Evolutionary conservation across 148 eudicot species (phyloP).

Genomic region (Linanthus parryae): DNA sequence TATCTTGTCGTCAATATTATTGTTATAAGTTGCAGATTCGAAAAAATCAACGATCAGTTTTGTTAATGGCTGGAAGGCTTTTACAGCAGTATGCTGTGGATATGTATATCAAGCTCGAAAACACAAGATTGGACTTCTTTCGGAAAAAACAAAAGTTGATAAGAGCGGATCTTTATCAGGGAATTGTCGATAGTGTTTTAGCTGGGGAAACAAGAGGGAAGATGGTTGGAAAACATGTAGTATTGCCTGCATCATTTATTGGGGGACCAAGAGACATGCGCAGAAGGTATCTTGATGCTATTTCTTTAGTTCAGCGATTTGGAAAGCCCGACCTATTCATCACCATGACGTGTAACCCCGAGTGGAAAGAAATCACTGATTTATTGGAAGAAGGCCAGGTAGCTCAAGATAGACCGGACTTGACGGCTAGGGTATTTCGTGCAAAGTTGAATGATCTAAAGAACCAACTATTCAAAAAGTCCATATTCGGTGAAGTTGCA

Average conservation of each 20-base stretch:
- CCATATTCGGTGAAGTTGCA: conserved; percentile 6
- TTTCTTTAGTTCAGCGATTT: too few species aligned
- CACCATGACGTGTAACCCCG: not conserved
- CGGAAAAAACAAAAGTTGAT: not conserved
- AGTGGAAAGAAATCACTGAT: conserved; percentile 14
- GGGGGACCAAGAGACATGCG: conserved; percentile 1
- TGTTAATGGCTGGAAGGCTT: not conserved
- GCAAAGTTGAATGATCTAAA: conserved; percentile 12
- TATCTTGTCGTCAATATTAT: not conserved
- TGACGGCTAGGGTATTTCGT: conserved; percentile 5
- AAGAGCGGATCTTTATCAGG: conserved; percentile 2
- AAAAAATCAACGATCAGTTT: not conserved
- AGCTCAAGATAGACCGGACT: conserved; percentile 13
- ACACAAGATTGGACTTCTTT: not conserved
- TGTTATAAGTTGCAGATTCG: too few species aligned
- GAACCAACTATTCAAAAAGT: conserved; percentile 4
- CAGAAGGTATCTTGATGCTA: not conserved
- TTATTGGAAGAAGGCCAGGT: not conserved
- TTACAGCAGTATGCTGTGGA: not conserved
- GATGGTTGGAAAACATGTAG: not conserved
- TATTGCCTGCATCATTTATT: not conserved
- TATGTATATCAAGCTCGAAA: not conserved
- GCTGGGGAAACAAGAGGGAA: not conserved
- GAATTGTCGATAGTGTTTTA: not conserved
- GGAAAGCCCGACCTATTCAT: not conserved